Evolutionary conservation across 2,329 filamentous ascomycete genomes (phyloP).

Genomic region (Diaporthe citriasiana): DNA sequence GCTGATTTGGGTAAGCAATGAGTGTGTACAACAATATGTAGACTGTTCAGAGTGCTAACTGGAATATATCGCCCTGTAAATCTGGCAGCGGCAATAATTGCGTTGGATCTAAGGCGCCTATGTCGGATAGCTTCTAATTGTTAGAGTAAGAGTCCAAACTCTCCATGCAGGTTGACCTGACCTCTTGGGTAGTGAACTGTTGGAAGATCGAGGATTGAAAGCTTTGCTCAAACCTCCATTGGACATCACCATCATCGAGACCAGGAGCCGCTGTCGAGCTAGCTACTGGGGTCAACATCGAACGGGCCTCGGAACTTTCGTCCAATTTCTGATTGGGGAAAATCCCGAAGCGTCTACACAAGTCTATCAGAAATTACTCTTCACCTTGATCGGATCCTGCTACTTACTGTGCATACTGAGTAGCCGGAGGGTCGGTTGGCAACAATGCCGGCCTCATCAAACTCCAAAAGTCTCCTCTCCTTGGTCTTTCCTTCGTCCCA

Average conservation of each 20-base stretch:
- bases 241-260: neutral
- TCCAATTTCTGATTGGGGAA: neutral
- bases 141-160: neutral
- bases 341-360: neutral
- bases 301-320: neutral
- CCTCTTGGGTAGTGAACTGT: neutral
- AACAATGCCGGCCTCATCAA: conserved; percentile 4
- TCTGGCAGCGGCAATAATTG: neutral
- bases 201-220: neutral
- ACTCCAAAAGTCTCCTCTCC: neutral
- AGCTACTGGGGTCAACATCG: conserved; percentile 6
- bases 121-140: neutral
- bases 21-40: neutral
- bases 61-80: neutral
- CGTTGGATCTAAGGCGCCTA: neutral
- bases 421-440: conserved; percentile 5
- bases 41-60: neutral
- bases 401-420: neutral
- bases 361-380: neutral
- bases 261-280: neutral
- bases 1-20: neutral
- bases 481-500: neutral
- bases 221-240: neutral
- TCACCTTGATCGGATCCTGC: neutral
- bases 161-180: neutral